phyloP scores from a whole-genome alignment of 2,329 filamentous ascomycete genomes.

The Phialophora verrucosa region DNA sequence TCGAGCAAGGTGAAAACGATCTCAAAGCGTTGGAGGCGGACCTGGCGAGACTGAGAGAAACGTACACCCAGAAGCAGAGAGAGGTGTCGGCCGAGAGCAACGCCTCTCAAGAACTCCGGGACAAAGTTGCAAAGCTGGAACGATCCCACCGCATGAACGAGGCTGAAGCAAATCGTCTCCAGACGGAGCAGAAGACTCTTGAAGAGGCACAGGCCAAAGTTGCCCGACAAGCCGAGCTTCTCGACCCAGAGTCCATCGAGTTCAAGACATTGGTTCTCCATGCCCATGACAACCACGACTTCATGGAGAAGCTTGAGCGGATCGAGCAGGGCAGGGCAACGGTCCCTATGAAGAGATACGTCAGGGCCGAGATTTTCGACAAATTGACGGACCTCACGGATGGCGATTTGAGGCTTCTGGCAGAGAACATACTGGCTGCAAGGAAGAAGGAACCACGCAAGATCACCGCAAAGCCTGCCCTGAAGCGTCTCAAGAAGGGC shows the following conservation, averaged over 20 bases:
- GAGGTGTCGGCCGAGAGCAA: too few relatives aligned
- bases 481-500: too few relatives aligned
- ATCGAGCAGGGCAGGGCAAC: background rate
- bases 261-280: background rate
- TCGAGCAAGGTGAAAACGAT: too few relatives aligned
- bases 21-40: too few relatives aligned
- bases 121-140: background rate
- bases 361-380: background rate
- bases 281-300: background rate
- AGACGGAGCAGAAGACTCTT: background rate
- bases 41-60: too few relatives aligned
- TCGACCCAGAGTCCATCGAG: background rate
- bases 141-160: background rate
- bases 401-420: background rate
- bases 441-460: background rate
- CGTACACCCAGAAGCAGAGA: too few relatives aligned
- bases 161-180: background rate
- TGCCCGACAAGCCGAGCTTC: background rate
- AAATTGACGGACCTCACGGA: background rate
- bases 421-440: background rate
- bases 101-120: background rate
- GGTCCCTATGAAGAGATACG: background rate
- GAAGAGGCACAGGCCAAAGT: background rate
- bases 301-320: background rate
- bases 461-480: too few relatives aligned